Percentiles rank a stretch among this genome's conserved stretches.
Conservation (phyloP, 805 yeast genomes). For the Saccharomycopsis sp. region DNA sequence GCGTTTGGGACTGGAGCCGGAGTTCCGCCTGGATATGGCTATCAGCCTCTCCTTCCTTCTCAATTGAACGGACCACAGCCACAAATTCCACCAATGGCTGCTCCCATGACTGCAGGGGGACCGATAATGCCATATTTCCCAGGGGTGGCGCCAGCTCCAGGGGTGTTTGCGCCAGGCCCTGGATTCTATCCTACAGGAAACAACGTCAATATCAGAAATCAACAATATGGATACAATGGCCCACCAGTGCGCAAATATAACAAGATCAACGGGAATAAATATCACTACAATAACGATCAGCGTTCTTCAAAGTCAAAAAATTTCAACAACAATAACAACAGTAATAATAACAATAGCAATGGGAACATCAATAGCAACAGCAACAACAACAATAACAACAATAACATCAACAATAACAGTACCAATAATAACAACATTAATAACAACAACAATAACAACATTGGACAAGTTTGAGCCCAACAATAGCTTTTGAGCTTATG, state of each 20-base stretch:
- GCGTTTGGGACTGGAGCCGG: not conserved
- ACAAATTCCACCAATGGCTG: not conserved
- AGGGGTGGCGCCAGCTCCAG: not conserved
- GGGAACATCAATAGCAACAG: not conserved
- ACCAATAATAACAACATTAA: not conserved
- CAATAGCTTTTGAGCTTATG: conserved; percentile 1
- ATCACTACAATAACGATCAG: not conserved
- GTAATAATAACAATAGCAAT: conserved; percentile 1
- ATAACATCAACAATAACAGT: conserved; percentile 4
- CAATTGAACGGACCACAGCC: not conserved
- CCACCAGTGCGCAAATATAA: not conserved
- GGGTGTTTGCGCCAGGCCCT: not conserved
- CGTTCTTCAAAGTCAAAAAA: not conserved
- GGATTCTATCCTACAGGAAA: not conserved
- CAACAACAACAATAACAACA: too few species aligned
- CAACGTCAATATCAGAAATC: not conserved
- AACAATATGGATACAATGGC: not conserved
- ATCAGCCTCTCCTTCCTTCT: not conserved
- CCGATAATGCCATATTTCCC: not conserved
- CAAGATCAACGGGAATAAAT: not conserved
- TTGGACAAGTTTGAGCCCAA: conserved; percentile 2
- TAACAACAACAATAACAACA: conserved; percentile 5
- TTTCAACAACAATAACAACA: conserved; percentile 3
- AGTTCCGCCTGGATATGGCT: not conserved
- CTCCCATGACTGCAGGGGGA: not conserved